Evolutionary conservation across 1,284 basidiomycete species (phyloP).

Genomic region (Moesziomyces parantarcticus): DNA sequence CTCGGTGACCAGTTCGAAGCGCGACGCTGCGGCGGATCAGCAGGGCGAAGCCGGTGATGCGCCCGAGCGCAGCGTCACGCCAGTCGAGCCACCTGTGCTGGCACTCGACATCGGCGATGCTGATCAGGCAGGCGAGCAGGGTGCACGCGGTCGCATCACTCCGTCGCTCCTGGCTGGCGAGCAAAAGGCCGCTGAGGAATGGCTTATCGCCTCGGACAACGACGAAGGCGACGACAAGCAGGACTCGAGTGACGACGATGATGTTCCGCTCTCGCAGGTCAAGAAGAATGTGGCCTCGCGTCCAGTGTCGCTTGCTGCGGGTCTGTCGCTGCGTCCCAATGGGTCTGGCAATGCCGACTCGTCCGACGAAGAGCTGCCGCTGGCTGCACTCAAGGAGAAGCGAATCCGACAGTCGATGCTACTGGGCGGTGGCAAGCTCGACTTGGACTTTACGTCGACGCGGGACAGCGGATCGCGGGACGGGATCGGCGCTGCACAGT

Average conservation of each 20-base stretch:
- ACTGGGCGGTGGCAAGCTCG: conserved; percentile 43
- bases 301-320: conserved; percentile 36
- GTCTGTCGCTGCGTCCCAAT: conserved; percentile 16
- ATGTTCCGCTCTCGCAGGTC: conserved; percentile 55
- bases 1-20: conserved; percentile 5
- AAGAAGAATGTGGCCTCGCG: conserved; percentile 47
- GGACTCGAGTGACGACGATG: conserved; percentile 53
- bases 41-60: background rate
- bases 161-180: conserved; percentile 27
- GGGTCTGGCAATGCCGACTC: conserved; percentile 31
- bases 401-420: conserved; percentile 37
- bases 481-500: conserved; percentile 2
- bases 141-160: conserved; percentile 12
- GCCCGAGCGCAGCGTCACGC: conserved; percentile 21
- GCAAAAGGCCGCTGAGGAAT: conserved; percentile 37
- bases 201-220: conserved; percentile 43
- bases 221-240: conserved; percentile 23
- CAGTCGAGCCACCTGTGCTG: conserved; percentile 44
- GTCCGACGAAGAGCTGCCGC: conserved; percentile 55
- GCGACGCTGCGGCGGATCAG: conserved; percentile 7
- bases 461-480: conserved; percentile 4
- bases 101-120: conserved; percentile 32
- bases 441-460: conserved; percentile 45
- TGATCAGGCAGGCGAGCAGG: conserved; percentile 5
- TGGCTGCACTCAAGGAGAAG: conserved; percentile 56